These are phyloP conservation scores for Linum usitatissimum DNA, from an alignment of 345 rosid species.

Conservation along the genomic window DNA sequence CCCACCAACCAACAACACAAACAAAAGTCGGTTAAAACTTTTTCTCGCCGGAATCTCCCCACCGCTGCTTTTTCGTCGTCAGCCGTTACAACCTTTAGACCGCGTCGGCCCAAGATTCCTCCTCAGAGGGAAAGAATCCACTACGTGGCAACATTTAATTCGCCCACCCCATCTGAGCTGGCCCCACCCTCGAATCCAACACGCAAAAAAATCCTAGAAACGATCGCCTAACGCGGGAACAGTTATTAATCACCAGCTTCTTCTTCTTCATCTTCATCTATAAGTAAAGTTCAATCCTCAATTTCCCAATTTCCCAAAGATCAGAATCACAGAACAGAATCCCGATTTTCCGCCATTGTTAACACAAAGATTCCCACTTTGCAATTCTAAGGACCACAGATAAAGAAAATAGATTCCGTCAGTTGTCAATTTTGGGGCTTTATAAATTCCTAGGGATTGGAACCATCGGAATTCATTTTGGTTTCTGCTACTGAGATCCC, in stretches of 20 bases:
- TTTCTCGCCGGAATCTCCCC: neutral
- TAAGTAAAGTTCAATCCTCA: neutral
- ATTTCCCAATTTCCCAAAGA: neutral
- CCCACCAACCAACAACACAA: too few relatives aligned
- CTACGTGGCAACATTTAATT: neutral
- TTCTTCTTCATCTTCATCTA: neutral
- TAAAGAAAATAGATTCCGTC: too few relatives aligned
- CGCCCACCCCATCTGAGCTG: neutral
- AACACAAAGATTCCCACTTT: too few relatives aligned
- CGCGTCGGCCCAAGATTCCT: neutral
- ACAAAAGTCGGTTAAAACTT: too few relatives aligned
- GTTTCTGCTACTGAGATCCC: too few relatives aligned
- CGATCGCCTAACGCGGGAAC: neutral
- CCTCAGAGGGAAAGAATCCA: neutral
- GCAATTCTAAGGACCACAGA: too few relatives aligned
- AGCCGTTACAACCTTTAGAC: neutral
- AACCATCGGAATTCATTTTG: too few relatives aligned
- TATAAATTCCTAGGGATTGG: too few relatives aligned
- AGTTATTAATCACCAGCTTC: neutral
- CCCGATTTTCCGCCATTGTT: too few relatives aligned
- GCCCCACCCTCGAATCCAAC: neutral
- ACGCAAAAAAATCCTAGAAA: neutral
- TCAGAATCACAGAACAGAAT: too few relatives aligned
- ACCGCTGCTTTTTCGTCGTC: too few relatives aligned
- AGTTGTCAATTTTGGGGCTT: too few relatives aligned